Percentiles rank a stretch among this genome's conserved stretches.
These are phyloP conservation scores for Funneliformis caledonium DNA, from an alignment of 371 early-diverging fungal species.

Conservation along the genomic window DNA sequence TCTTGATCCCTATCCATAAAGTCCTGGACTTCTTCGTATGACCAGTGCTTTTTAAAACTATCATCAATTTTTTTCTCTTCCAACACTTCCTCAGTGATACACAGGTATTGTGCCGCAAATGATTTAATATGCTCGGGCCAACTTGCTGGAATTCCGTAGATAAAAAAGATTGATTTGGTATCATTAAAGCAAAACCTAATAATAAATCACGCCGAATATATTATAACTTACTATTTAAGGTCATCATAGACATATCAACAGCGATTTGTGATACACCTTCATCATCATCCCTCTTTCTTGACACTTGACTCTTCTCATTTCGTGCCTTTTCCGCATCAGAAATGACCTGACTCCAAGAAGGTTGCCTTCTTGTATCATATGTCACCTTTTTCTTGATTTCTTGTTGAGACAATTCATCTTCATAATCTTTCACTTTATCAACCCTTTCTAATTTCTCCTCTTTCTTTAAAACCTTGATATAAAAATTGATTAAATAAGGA, in stretches of 20 bases:
- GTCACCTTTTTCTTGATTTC: background rate
- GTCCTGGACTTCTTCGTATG: conserved; percentile 51
- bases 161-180: background rate
- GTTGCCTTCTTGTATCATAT: background rate
- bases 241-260: background rate
- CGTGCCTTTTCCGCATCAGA: background rate
- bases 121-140: conserved; percentile 46
- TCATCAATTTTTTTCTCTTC: conserved; percentile 51
- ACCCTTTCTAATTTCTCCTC: background rate
- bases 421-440: background rate
- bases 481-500: too few species aligned
- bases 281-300: background rate
- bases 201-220: background rate
- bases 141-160: conserved; percentile 33
- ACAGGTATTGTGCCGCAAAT: conserved; percentile 70
- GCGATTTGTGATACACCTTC: background rate
- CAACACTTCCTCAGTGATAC: conserved; percentile 63
- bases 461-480: background rate
- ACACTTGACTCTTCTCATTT: background rate
- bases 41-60: conserved; percentile 54
- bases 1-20: conserved; percentile 50
- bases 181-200: background rate
- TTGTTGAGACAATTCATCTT: background rate
- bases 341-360: background rate
- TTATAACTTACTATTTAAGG: background rate